Base-by-base conservation (phyloP, 441 rosid genomes). In the Eutrema salsugineum region DNA sequence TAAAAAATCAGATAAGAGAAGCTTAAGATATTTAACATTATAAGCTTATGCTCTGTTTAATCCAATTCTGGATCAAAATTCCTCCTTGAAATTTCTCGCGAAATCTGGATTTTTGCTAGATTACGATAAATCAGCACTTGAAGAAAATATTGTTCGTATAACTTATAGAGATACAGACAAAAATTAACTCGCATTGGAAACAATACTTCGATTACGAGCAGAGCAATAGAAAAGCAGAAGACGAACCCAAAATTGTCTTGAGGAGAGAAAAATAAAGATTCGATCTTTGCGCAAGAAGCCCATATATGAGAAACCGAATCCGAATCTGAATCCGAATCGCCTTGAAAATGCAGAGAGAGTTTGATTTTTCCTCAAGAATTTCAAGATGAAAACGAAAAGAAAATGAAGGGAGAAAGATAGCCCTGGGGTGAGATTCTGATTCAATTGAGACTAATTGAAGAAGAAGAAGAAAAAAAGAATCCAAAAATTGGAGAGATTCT, bases 401-500 rank as follows among this genome's bases (percentile, higher is more conserved):
- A 72, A 36, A 64, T 6, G 65, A 65, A 65, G 2, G 65, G 38
- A 56, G 48, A 19, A 6, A 27, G 63, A 47, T 28, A 16, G 65
- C 57, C 71, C 66, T 65, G 56, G 28, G 61, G 19, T 48, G 60
- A 65, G 77, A 67, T 66, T 73, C 66, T 57, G 60, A 47, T 58
- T 57, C 30, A 64, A 64, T 8, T 43, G 62, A 54, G 63, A 72
- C 61, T 49, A 70, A 6, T 54, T 48, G 42, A 55, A 22, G 64
- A 63, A 55, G 57, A 71, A 59, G 22, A 28, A 43, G 49, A 40
- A 42, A 43, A 60, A 40, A 42, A 66, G 49, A 54, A 64, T 36
- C 54, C 50, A 55, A 72, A 64, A 72, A 72, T 46, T 24, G 71
- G 66, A 72, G 65, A 51, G 61, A 64, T 46, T 72, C 57, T 63